Conservation (phyloP, 2,329 filamentous ascomycete genomes). For the Dactylellina parvicollis region DNA sequence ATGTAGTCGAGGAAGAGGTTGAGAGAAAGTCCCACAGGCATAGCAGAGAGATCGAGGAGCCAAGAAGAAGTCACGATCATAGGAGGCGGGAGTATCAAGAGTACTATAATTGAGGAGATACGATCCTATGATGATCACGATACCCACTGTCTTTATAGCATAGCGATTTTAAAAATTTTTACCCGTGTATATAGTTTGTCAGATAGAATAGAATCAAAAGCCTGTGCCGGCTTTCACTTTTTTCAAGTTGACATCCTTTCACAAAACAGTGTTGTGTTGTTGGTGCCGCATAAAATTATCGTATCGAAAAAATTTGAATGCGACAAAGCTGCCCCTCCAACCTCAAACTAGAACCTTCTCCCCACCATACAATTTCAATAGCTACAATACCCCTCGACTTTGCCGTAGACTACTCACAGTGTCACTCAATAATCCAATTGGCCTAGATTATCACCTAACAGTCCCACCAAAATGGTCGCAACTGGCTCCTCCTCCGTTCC, state of each 20-base stretch:
- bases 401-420: background rate
- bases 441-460: background rate
- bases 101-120: constrained; percentile 18
- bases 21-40: background rate
- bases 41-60: constrained; percentile 10
- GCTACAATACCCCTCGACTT: background rate
- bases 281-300: constrained; percentile 11
- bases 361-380: background rate
- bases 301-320: constrained; percentile 38
- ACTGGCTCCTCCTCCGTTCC: constrained; percentile 7
- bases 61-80: background rate
- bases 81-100: constrained; percentile 1
- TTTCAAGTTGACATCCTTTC: too few species aligned
- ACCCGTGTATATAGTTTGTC: too few species aligned
- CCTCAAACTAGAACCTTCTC: constrained; percentile 3
- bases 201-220: too few species aligned
- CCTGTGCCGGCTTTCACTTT: too few species aligned
- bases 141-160: background rate
- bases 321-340: constrained; percentile 12
- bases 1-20: constrained; percentile 56
- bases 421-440: too few species aligned
- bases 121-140: background rate
- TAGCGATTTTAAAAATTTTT: background rate
- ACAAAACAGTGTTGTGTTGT: constrained; percentile 43
- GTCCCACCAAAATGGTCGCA: constrained; percentile 23